Percentiles rank a stretch among this genome's conserved stretches.
Evolutionary conservation across 1,139 yeast species (phyloP).

Genomic region (Scheffersomyces insectosa): DNA sequence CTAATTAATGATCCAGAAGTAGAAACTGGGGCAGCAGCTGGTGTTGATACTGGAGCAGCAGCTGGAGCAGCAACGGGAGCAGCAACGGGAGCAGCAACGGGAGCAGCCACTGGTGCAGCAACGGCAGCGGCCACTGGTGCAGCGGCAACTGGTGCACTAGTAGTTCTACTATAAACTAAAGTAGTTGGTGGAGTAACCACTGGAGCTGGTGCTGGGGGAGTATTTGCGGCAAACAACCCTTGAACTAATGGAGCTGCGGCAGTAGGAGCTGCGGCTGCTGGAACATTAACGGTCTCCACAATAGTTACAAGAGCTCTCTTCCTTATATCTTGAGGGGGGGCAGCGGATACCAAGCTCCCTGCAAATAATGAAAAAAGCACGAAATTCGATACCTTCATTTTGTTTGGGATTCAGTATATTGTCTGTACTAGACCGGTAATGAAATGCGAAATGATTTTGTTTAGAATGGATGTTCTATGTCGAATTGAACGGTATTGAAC

Average conservation of each 20-base stretch:
- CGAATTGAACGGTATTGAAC: no score
- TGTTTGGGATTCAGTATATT: no score
- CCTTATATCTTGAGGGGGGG: slow-evolving; percentile 9
- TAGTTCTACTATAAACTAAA: slow-evolving; percentile 13
- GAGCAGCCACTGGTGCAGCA: slow-evolving; percentile 7
- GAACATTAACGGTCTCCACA: slow-evolving; percentile 14
- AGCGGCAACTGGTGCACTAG: slow-evolving; percentile 15
- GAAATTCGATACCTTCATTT: slow-evolving; percentile 11
- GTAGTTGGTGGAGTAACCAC: slow-evolving; percentile 6
- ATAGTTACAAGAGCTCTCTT: slow-evolving; percentile 17
- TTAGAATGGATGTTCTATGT: no score
- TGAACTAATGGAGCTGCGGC: slow-evolving; percentile 8
- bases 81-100: slow-evolving; percentile 7
- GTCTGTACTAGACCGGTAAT: no score
- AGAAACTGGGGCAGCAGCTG: slow-evolving; percentile 6
- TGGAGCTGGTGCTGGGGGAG: slow-evolving; percentile 10
- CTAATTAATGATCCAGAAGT: neutral
- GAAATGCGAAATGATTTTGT: no score
- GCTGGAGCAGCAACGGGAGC: slow-evolving; percentile 9
- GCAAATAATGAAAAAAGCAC: slow-evolving; percentile 10
- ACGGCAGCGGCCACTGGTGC: slow-evolving; percentile 10
- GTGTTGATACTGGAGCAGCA: slow-evolving; percentile 7
- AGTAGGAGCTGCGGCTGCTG: slow-evolving; percentile 11
- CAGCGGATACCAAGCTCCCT: slow-evolving; percentile 12
- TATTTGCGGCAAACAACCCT: slow-evolving; percentile 2